Percentiles rank a stretch among this genome's conserved stretches.
Conservation (phyloP, 2,329 filamentous ascomycete species). For the Neobulgaria alba region DNA sequence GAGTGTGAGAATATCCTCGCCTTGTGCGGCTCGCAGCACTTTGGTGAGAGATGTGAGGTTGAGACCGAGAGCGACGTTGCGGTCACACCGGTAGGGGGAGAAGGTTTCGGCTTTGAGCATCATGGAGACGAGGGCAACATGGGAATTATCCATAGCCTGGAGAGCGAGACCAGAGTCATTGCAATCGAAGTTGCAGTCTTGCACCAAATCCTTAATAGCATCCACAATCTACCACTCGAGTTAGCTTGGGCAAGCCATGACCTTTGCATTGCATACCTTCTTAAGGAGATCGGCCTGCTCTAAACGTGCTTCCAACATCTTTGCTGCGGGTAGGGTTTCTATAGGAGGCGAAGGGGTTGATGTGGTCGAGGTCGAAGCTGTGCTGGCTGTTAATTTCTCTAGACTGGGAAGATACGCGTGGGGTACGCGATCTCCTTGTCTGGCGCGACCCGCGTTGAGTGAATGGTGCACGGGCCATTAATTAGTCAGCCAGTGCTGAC, state of each 20-base stretch:
- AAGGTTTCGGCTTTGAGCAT: conserved; percentile 94
- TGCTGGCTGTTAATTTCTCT: too few relatives aligned
- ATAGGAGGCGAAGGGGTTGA: too few relatives aligned
- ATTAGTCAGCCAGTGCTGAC: too few relatives aligned
- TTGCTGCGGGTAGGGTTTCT: too few relatives aligned
- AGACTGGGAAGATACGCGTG: too few relatives aligned
- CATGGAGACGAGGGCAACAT: conserved; percentile 98
- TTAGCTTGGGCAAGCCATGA: conserved; percentile 15
- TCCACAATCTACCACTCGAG: conserved; percentile 75
- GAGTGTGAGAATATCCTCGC: conserved; percentile 88
- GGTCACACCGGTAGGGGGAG: conserved; percentile 93
- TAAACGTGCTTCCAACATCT: conserved; percentile 98
- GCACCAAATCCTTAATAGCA: conserved; percentile 97
- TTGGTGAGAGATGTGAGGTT: conserved; percentile 96
- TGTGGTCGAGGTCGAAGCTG: too few relatives aligned
- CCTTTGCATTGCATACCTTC: conserved; percentile 51
- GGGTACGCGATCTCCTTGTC: too few relatives aligned
- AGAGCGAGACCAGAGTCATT: conserved; percentile 98
- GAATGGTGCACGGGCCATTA: too few relatives aligned
- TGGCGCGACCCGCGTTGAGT: too few relatives aligned
- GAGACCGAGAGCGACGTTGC: conserved; percentile 96
- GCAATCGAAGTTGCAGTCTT: conserved; percentile 99
- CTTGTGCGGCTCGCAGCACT: conserved; percentile 88
- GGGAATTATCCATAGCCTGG: conserved; percentile 99
- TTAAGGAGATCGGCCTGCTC: conserved; percentile 91